These are phyloP conservation scores for Boletus mariae DNA, from an alignment of 1,284 basidiomycete species.

Conservation along the genomic window DNA sequence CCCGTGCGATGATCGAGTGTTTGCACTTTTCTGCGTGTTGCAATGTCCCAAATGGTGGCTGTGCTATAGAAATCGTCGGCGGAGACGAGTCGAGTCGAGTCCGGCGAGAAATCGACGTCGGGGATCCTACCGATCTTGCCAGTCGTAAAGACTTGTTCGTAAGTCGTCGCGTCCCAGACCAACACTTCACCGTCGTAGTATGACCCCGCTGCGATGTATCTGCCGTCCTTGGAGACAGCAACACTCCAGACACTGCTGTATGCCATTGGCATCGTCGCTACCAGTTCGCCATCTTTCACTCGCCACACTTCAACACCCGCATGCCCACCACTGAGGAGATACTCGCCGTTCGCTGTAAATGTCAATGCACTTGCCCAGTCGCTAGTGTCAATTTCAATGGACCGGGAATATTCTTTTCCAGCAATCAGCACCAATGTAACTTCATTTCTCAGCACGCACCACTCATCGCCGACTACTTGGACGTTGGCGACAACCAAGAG, in stretches of 20 bases:
- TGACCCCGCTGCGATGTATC: neutral
- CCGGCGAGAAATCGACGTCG: constrained; percentile 16
- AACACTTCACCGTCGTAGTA: neutral
- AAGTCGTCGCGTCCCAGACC: neutral
- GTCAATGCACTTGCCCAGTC: neutral
- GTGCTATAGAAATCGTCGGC: neutral
- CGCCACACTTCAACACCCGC: neutral
- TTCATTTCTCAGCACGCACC: neutral
- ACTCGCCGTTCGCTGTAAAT: neutral
- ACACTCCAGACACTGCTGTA: neutral
- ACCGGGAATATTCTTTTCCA: neutral
- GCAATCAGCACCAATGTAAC: neutral
- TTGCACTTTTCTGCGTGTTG: neutral
- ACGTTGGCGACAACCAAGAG: neutral
- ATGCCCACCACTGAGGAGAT: neutral
- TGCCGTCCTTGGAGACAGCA: neutral
- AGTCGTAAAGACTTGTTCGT: neutral
- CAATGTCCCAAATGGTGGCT: constrained; percentile 5
- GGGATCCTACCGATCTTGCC: neutral
- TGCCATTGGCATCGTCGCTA: neutral
- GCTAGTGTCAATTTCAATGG: neutral
- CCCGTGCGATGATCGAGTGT: neutral
- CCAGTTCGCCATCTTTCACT: neutral
- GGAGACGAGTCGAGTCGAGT: neutral
- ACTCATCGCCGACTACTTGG: neutral